These are phyloP conservation scores for Castanospermum australe DNA, from an alignment of 306 rosid species.

Conservation along the genomic window DNA sequence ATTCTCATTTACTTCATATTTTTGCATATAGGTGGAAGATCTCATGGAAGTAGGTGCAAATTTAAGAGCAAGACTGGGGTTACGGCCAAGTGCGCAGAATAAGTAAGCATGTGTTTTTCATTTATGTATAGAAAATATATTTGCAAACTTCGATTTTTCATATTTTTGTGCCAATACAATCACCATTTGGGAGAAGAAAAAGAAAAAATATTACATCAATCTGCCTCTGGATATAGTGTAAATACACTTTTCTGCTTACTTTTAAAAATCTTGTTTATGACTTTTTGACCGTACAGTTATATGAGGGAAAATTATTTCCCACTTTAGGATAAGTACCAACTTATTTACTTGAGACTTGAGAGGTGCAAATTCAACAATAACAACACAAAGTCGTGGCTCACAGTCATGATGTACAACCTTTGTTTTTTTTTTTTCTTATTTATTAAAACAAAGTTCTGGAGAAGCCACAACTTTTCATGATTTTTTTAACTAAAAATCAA, in stretches of 20 bases:
- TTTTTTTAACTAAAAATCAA: too few species aligned
- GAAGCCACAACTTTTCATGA: too few species aligned
- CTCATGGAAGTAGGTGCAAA: constrained; percentile 62
- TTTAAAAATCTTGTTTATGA: constrained; percentile 6
- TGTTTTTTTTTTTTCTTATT: too few species aligned
- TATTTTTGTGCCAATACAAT: not conserved
- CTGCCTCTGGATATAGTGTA: not conserved
- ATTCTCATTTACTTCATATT: constrained; percentile 12
- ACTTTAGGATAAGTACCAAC: too few species aligned
- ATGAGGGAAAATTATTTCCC: too few species aligned
- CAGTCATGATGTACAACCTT: too few species aligned
- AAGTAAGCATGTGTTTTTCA: constrained; percentile 34
- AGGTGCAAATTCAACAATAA: too few species aligned
- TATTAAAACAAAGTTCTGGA: too few species aligned
- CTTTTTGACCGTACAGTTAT: too few species aligned
- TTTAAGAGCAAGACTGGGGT: constrained; percentile 64
- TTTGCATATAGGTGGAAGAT: constrained; percentile 63
- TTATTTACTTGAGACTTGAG: too few species aligned
- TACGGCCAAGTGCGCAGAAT: constrained; percentile 50
- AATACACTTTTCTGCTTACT: not conserved
- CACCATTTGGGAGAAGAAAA: not conserved
- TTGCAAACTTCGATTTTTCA: not conserved
- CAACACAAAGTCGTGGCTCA: too few species aligned
- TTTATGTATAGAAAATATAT: not conserved
- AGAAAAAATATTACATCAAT: not conserved